Conservation (phyloP, 495 filamentous ascomycete species). For the Penicillium argentinense region DNA sequence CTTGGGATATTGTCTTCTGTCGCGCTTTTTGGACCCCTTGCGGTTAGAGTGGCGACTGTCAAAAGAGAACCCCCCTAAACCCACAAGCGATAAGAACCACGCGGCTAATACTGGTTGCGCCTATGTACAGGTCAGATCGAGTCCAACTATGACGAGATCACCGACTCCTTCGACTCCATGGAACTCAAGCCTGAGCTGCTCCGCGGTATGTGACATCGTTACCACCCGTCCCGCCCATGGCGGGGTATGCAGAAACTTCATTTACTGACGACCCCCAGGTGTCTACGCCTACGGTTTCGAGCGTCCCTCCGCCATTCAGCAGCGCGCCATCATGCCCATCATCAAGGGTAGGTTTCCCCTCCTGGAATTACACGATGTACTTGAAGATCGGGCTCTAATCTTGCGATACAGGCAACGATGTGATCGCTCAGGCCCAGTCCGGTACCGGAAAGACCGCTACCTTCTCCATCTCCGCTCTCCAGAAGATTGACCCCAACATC, state of each 20-base stretch:
- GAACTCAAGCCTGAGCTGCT: constrained; percentile 93
- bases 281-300: constrained; percentile 99
- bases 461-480: constrained; percentile 97
- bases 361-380: constrained; percentile 20
- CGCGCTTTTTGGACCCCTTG: constrained; percentile 2
- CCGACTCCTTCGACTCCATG: constrained; percentile 98
- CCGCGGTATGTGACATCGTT: constrained; percentile 67
- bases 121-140: constrained; percentile 87
- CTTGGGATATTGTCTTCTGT: neutral
- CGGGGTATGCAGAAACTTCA: constrained; percentile 26
- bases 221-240: constrained; percentile 9
- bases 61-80: neutral
- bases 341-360: constrained; percentile 82
- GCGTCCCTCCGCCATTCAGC: constrained; percentile 98
- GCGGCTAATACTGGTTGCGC: constrained; percentile 25
- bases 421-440: constrained; percentile 98
- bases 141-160: constrained; percentile 99
- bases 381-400: constrained; percentile 23
- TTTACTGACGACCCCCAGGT: constrained; percentile 56
- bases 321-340: constrained; percentile 98
- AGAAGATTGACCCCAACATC: constrained; percentile 92
- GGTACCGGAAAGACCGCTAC: constrained; percentile 99
- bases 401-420: constrained; percentile 76
- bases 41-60: constrained; percentile 25
- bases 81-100: constrained; percentile 1